Evolutionary conservation across 352 stramenopile species (phyloP).

Genomic region (Pythium biforme): DNA sequence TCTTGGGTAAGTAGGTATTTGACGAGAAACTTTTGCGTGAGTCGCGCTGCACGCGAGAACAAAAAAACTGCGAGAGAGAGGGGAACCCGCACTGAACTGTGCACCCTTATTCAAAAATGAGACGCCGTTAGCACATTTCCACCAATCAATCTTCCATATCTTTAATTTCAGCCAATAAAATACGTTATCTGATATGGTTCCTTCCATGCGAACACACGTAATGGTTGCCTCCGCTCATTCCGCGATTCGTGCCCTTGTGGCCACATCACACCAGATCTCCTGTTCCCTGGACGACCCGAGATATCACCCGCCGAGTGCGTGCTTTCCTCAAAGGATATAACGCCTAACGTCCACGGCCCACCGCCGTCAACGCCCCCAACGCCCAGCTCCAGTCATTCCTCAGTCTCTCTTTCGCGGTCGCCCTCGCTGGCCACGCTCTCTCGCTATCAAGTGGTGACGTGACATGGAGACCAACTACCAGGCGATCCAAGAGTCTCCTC

Average conservation of each 20-base stretch:
- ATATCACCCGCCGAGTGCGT: too few relatives aligned
- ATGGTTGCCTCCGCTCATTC: not conserved
- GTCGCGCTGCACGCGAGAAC: not conserved
- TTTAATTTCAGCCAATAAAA: slow-evolving; percentile 12
- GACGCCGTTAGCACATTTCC: slow-evolving; percentile 7
- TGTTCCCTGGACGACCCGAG: not conserved
- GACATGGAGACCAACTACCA: slow-evolving; percentile 23
- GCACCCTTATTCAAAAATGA: slow-evolving; percentile 19
- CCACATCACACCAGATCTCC: not conserved
- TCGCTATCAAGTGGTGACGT: too few relatives aligned
- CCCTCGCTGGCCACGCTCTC: not conserved
- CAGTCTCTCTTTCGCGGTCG: slow-evolving; percentile 2
- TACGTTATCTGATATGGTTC: not conserved
- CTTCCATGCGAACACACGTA: not conserved
- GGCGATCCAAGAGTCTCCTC: slow-evolving; percentile 23
- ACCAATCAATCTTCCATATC: slow-evolving; percentile 1
- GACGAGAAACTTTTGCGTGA: not conserved
- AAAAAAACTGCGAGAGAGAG: not conserved
- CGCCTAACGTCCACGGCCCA: too few relatives aligned
- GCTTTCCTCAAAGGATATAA: too few relatives aligned
- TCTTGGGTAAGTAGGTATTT: not conserved
- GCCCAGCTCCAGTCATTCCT: not conserved
- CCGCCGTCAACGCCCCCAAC: too few relatives aligned
- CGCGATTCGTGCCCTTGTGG: not conserved
- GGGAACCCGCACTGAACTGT: slow-evolving; percentile 16